Evolutionary conservation across 129 eudicot species (phyloP), one percentile per base, ranked within the genome.

Genomic region (Cynara cardunculus): DNA sequence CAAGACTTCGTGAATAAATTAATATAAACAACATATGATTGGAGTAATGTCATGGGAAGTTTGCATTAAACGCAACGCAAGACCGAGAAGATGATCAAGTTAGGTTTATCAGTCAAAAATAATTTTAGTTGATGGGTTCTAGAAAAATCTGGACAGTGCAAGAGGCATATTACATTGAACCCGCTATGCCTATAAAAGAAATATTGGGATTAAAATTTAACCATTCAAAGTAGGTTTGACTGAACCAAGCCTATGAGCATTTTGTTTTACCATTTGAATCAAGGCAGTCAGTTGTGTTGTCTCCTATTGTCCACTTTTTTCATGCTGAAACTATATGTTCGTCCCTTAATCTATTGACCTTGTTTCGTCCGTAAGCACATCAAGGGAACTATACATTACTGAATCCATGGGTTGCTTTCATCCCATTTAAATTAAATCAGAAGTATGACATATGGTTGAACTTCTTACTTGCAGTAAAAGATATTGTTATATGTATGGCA

Each of bases 171-270:
- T 12, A 16, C 49, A 62, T 26, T 74, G 30, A 74, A 53, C 41
- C 66, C 13, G 13, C 59, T 73, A 44, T 5, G 77, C 37, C 69
- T 44, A 46, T 73, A 44, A 25, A 73, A 22, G 24, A 46, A 73
- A 35, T 35, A 0, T 10, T 35, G 22, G 3, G 28, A 19, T 72
- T 21, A 25, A 35, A 13, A 72, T 35, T 56, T 34, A 72, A 35
- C 25, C 26, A 49, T 21, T 74, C 27, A 2, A 74, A 31, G 32
- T 30, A 31, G 16, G 1, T 12, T 59, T 19, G 35, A 76, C 16
- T 2, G 7, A 61, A 76, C 70, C 69, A 31, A 76, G 24, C 80
- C 53, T 76, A 76, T 49, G 37, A 61, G 31, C 71, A 21, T 76
- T 76, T 7, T 13, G 72, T 61, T 59, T 30, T 22, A 31, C 80